Evolutionary conservation across 164 flowering plant species (phyloP).

Genomic region (Vitis rupestris): DNA sequence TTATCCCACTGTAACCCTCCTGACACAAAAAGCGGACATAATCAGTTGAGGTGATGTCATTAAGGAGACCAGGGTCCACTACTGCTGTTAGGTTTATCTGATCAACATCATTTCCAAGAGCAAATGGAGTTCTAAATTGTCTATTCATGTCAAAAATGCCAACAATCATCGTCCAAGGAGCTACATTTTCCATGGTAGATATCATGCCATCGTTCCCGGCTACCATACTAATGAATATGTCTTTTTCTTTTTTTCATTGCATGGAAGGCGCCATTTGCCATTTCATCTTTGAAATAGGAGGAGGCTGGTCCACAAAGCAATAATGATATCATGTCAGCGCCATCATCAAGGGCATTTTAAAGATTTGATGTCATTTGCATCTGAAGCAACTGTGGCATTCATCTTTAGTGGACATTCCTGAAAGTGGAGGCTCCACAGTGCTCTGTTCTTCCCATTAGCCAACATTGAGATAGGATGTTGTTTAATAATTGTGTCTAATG

Average conservation of each 20-base stretch:
- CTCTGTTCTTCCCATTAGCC: conserved; percentile 18
- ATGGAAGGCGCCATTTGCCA: not conserved
- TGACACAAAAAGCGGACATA: no score
- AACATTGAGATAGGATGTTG: conserved; percentile 8
- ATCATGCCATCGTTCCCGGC: not conserved
- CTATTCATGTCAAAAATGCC: not conserved
- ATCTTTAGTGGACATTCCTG: conserved; percentile 36
- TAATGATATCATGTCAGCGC: not conserved
- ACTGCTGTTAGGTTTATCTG: no score
- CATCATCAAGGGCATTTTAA: not conserved
- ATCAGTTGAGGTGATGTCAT: no score
- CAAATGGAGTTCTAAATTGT: no score
- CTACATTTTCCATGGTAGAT: not conserved
- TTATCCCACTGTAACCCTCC: no score
- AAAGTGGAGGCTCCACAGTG: conserved; percentile 26
- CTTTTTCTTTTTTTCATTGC: not conserved
- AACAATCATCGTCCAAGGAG: not conserved
- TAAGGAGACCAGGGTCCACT: no score
- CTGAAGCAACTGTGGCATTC: conserved; percentile 1
- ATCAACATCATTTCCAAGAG: not conserved
- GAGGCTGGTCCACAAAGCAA: not conserved
- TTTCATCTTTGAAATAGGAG: not conserved
- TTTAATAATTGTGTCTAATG: conserved; percentile 10
- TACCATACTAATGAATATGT: not conserved
- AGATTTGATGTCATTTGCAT: not conserved